These are phyloP conservation scores for Coccomyxa subellipsoidea DNA, from an alignment of 163 green algal genomes.

Conservation along the genomic window DNA sequence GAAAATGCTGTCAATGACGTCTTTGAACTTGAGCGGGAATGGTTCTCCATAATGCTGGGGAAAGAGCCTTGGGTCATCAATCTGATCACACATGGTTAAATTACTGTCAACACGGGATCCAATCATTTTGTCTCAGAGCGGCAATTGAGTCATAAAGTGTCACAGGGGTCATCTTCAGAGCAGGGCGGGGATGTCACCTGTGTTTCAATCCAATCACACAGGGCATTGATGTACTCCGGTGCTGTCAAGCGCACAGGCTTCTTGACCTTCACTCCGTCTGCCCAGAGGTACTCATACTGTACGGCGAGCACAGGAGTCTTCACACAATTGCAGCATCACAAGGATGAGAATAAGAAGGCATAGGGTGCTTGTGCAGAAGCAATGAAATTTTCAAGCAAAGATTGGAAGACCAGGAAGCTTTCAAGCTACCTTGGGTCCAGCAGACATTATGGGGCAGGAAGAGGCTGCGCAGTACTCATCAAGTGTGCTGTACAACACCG, in stretches of 20 bases:
- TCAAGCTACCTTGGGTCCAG: constrained; percentile 73
- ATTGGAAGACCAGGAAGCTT: no score
- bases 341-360: no score
- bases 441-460: constrained; percentile 92
- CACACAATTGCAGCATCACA: no score
- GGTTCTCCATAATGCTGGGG: constrained; percentile 79
- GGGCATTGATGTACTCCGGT: constrained; percentile 91
- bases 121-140: no score
- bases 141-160: no score
- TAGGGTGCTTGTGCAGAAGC: no score
- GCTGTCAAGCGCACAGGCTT: constrained; percentile 90
- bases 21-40: constrained; percentile 88
- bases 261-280: constrained; percentile 90
- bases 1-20: constrained; percentile 81
- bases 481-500: constrained; percentile 90
- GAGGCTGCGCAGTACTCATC: constrained; percentile 92
- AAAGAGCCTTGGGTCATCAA: constrained; percentile 89
- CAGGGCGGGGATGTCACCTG: constrained; percentile 54
- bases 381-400: no score
- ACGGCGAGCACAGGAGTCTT: constrained; percentile 9
- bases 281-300: constrained; percentile 98
- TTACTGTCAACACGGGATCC: no score
- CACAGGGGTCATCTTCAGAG: not conserved
- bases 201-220: constrained; percentile 98
- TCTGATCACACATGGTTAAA: constrained; percentile 57